Percentiles rank a stretch among this genome's conserved stretches.
These are phyloP conservation scores for Leccinum subtestaceum DNA, from an alignment of 768 basidiomycete species.

Conservation along the genomic window DNA sequence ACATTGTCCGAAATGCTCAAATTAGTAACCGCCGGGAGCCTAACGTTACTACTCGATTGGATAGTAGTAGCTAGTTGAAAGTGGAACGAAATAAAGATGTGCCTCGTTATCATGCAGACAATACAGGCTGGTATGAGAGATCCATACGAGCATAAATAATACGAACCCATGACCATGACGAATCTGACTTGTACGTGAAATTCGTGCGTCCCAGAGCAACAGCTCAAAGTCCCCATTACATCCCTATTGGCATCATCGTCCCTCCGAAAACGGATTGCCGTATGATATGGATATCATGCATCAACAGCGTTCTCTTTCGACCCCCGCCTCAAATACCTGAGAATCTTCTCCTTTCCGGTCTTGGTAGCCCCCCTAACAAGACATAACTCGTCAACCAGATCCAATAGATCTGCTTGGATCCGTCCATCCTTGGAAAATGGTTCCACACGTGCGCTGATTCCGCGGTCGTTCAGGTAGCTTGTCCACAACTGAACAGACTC, in stretches of 20 bases:
- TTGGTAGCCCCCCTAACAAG: conserved; percentile 23
- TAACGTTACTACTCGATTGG: too few relatives aligned
- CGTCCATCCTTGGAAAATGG: background rate
- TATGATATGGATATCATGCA: background rate
- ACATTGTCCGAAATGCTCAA: conserved; percentile 20
- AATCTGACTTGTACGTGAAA: too few relatives aligned
- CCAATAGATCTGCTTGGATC: conserved; percentile 1
- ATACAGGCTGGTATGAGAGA: background rate
- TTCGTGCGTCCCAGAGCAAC: too few relatives aligned
- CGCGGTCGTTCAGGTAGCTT: conserved; percentile 4
- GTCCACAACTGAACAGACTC: conserved; percentile 12
- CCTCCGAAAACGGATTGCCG: background rate
- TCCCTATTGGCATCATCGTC: background rate
- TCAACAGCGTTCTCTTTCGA: conserved; percentile 7
- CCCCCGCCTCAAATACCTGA: conserved; percentile 17
- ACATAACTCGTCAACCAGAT: conserved; percentile 22
- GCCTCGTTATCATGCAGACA: too few relatives aligned
- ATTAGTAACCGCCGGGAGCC: background rate
- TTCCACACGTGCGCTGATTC: conserved; percentile 16
- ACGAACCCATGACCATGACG: background rate
- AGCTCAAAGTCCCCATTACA: background rate
- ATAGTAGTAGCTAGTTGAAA: too few relatives aligned
- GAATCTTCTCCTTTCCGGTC: conserved; percentile 10
- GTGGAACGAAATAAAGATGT: too few relatives aligned
- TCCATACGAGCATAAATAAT: conserved; percentile 1